Conservation (phyloP, 2,329 filamentous ascomycete species). For the Colletotrichum limetticola region DNA sequence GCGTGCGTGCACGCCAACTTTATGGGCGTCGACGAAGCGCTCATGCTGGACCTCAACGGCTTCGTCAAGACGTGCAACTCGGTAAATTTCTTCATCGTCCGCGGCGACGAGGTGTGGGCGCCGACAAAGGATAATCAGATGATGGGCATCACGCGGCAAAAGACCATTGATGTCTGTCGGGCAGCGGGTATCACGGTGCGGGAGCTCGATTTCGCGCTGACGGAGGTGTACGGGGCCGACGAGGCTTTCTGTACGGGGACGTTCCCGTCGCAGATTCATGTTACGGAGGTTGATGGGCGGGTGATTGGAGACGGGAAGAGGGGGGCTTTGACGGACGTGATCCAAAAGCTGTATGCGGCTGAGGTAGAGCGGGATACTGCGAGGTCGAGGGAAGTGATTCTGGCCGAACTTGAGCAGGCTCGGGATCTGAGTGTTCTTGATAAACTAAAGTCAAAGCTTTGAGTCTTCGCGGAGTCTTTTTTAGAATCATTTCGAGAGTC, state of each 20-base stretch:
- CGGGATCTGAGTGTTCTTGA: constrained; percentile 38
- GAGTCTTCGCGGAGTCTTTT: background rate
- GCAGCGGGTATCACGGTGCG: constrained; percentile 39
- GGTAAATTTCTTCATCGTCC: constrained; percentile 47
- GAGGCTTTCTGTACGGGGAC: constrained; percentile 45
- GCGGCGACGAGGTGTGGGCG: constrained; percentile 44
- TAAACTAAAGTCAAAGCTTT: background rate
- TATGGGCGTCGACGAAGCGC: constrained; percentile 44
- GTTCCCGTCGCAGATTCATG: constrained; percentile 42
- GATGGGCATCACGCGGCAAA: constrained; percentile 45
- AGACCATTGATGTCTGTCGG: constrained; percentile 44
- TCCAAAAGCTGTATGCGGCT: constrained; percentile 40
- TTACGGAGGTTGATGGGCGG: constrained; percentile 40
- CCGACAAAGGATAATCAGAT: constrained; percentile 45
- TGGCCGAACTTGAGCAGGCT: constrained; percentile 38
- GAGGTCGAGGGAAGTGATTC: constrained; percentile 38
- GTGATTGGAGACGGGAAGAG: constrained; percentile 39
- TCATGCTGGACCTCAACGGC: constrained; percentile 43
- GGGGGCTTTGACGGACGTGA: constrained; percentile 38
- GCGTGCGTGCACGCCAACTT: constrained; percentile 43
- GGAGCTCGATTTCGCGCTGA: constrained; percentile 43
- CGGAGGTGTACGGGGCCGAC: constrained; percentile 44
- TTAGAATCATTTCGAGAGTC: background rate
- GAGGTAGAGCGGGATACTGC: constrained; percentile 37
- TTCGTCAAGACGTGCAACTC: constrained; percentile 47